Evolutionary conservation across 2,329 filamentous ascomycete genomes (phyloP).

Genomic region (Beauveria australis): DNA sequence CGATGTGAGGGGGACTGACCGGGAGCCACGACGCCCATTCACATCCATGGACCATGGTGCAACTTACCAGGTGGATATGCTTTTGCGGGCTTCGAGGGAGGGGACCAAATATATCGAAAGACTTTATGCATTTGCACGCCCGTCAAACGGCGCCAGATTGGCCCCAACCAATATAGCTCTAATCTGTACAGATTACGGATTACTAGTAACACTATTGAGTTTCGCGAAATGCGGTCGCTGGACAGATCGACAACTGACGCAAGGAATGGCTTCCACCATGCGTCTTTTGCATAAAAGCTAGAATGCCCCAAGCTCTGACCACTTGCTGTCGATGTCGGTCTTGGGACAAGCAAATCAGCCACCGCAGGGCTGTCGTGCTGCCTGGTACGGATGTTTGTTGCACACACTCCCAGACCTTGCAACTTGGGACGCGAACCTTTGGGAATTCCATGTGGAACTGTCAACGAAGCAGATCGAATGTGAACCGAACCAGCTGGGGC

Average conservation of each 20-base stretch:
- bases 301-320: not conserved
- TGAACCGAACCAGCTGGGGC: conserved; percentile 1
- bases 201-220: not conserved
- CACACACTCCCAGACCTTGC: conserved; percentile 1
- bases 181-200: no score
- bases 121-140: not conserved
- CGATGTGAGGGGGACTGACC: conserved; percentile 3
- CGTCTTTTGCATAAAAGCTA: not conserved
- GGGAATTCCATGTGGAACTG: conserved; percentile 7
- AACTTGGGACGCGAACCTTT: not conserved
- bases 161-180: no score
- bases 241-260: not conserved
- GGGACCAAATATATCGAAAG: not conserved
- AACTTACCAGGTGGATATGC: not conserved
- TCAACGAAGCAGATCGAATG: conserved; percentile 6
- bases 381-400: not conserved
- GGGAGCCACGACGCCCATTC: not conserved
- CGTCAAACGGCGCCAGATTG: not conserved
- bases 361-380: not conserved
- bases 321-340: not conserved
- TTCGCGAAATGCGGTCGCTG: not conserved
- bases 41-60: not conserved
- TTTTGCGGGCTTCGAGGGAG: not conserved
- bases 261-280: not conserved
- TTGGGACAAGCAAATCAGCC: not conserved